Evolutionary conservation across 148 eudicot species (phyloP).

Genomic region (Camellia japonica): DNA sequence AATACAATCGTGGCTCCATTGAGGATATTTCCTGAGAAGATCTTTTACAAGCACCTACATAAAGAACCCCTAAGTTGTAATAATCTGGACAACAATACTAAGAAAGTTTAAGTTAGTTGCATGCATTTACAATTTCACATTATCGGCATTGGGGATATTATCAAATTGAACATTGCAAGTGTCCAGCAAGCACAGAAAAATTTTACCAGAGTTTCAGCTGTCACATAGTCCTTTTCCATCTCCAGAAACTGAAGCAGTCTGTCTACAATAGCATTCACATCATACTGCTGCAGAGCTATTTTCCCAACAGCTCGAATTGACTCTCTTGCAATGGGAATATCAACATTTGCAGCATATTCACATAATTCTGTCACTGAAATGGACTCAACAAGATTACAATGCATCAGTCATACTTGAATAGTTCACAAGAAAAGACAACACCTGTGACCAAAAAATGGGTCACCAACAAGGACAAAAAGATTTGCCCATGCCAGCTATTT

Average conservation of each 20-base stretch:
- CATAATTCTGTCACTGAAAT: constrained; percentile 94
- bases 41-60: constrained; percentile 96
- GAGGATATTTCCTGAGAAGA: constrained; percentile 97
- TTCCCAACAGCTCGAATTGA: constrained; percentile 99
- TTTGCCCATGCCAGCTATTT: constrained; percentile 7
- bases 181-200: background rate
- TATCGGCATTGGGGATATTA: background rate
- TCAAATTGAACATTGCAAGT: background rate
- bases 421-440: background rate
- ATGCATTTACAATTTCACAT: background rate
- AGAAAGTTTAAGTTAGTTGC: background rate
- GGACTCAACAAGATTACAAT: constrained; percentile 20
- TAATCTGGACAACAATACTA: background rate
- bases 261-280: constrained; percentile 98
- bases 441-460: background rate
- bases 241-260: constrained; percentile 98
- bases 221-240: constrained; percentile 98
- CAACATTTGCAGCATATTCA: constrained; percentile 98
- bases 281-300: constrained; percentile 97
- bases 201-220: constrained; percentile 97
- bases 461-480: constrained; percentile 7
- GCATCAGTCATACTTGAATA: constrained; percentile 20
- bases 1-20: constrained; percentile 99
- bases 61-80: constrained; percentile 9
- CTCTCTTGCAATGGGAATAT: constrained; percentile 92